A percentile compares a stretch with the other conserved stretches of the same genome.
These are phyloP conservation scores for Setaria viridis DNA, from an alignment of 202 grass and related monocot genomes.

Conservation along the genomic window DNA sequence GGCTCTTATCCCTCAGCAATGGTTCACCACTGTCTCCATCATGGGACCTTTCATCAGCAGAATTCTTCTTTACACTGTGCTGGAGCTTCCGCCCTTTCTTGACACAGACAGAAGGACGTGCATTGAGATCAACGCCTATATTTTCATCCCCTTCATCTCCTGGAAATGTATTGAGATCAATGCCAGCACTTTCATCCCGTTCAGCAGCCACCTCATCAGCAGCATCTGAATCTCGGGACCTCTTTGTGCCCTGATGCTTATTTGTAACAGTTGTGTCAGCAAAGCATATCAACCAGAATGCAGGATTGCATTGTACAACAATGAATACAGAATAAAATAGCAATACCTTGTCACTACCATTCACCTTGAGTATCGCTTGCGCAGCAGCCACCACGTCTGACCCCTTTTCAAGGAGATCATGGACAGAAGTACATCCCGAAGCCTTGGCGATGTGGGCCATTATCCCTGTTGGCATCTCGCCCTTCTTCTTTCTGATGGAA, in stretches of 20 bases:
- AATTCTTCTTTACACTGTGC: constrained; percentile 5
- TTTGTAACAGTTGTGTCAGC: constrained; percentile 35
- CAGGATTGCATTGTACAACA: constrained; percentile 9
- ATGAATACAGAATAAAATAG: constrained; percentile 11
- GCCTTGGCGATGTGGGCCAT: constrained; percentile 85
- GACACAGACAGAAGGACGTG: constrained; percentile 13
- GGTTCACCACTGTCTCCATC: constrained; percentile 23
- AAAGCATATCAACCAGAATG: constrained; percentile 42
- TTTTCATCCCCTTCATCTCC: constrained; percentile 35
- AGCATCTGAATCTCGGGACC: constrained; percentile 32
- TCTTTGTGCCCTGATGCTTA: constrained; percentile 44
- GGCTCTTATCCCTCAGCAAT: constrained; percentile 26
- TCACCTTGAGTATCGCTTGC: constrained; percentile 31
- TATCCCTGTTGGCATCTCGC: constrained; percentile 79
- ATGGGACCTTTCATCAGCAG: constrained; percentile 24
- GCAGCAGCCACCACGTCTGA: constrained; percentile 48
- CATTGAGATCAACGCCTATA: constrained; percentile 33
- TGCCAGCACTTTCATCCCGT: constrained; percentile 32
- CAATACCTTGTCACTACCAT: constrained; percentile 40
- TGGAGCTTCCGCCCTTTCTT: constrained; percentile 42
- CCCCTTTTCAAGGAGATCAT: constrained; percentile 66
- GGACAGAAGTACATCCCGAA: constrained; percentile 79
- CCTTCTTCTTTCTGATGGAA: constrained; percentile 84
- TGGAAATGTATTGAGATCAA: constrained; percentile 24
- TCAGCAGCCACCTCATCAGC: constrained; percentile 23